A percentile compares a stretch with the other conserved stretches of the same genome.
Evolutionary conservation across 1,139 yeast genomes (phyloP).

Genomic region (Candida sojae): DNA sequence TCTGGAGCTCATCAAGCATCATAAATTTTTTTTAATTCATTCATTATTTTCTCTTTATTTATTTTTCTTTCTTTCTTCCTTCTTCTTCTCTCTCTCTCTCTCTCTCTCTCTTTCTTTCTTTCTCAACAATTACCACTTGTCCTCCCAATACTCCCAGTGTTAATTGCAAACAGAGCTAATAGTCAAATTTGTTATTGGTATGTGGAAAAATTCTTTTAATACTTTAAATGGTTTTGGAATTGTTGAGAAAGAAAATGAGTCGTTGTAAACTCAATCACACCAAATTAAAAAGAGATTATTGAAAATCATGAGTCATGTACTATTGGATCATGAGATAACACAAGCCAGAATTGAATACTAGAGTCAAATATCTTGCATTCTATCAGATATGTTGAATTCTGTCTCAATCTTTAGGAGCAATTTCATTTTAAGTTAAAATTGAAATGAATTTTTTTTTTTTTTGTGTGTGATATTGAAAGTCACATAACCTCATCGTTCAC

Average conservation of each 20-base stretch:
- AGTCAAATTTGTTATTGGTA: conserved; percentile 9
- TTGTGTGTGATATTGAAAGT: not conserved
- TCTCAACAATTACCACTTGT: conserved; percentile 23
- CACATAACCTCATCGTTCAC: not conserved
- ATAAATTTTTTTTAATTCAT: conserved; percentile 3
- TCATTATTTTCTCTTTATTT: conserved; percentile 10
- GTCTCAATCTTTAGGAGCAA: too few species aligned
- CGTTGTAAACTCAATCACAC: too few species aligned
- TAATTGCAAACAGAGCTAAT: conserved; percentile 17
- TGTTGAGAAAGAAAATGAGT: conserved; percentile 15
- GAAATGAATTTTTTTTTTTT: conserved; percentile 1
- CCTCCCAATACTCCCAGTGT: conserved; percentile 17
- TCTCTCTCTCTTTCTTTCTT: conserved; percentile 16
- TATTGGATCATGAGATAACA: too few species aligned
- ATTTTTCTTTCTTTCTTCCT: conserved; percentile 13
- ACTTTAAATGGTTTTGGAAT: not conserved
- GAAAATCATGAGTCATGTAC: too few species aligned
- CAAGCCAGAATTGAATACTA: too few species aligned
- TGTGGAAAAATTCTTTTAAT: not conserved
- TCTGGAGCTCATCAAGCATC: not conserved
- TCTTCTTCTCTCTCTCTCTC: conserved; percentile 19
- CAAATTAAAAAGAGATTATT: too few species aligned
- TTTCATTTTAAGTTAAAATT: too few species aligned
- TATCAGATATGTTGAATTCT: too few species aligned
- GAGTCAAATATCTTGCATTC: too few species aligned